Evolutionary conservation across 2,329 filamentous ascomycete species (phyloP), one percentile per base, ranked within the genome.

Genomic region (Pseudogymnoascus sp.): DNA sequence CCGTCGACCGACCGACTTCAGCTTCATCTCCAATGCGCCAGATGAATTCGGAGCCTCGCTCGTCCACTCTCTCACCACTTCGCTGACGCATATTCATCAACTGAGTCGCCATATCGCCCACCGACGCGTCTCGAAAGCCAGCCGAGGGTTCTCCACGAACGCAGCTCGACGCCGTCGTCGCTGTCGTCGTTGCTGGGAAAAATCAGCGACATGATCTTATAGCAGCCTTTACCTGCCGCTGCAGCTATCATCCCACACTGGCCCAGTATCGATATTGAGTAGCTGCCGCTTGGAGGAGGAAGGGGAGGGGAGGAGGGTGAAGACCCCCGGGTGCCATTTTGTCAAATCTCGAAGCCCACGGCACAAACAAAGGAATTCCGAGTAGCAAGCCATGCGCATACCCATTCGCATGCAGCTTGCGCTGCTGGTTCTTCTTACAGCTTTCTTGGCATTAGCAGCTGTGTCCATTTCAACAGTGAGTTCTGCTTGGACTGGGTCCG

Each of bases 321-420:
- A 55, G 29, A n/a, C 5, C 29, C 48, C 29, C 12, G 25, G 25
- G 25, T 31, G 25, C 25, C 13, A 31, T 51, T 31, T 51, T 4
- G 44, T 13, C 29, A 35, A 55, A 55, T 27, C 35, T 55, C 29
- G 9, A 55, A 35, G 29, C 3, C 48, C 48, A n/a, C 29, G 29
- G 48, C 15, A 55, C 9, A 33, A 33, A 55, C 48, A 55, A 55
- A 55, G 29, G 29, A 29, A 55, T 33, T 55, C 3, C 10, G 48
- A 55, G 48, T 55, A 33, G 48, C 29, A 55, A 35, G 29, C 29
- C 48, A 55, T 96, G 90, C 86, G 91, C 74, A 85, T 96, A 73
- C 88, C 89, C 63, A 96, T 96, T 71, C 84, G 91, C 68, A 87
- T 92, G 77, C 92, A 97, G 82, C 82, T 97, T 69, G 90, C 86